Conservation (phyloP, 768 basidiomycete species). For the Peribolospora kevripleyi region DNA sequence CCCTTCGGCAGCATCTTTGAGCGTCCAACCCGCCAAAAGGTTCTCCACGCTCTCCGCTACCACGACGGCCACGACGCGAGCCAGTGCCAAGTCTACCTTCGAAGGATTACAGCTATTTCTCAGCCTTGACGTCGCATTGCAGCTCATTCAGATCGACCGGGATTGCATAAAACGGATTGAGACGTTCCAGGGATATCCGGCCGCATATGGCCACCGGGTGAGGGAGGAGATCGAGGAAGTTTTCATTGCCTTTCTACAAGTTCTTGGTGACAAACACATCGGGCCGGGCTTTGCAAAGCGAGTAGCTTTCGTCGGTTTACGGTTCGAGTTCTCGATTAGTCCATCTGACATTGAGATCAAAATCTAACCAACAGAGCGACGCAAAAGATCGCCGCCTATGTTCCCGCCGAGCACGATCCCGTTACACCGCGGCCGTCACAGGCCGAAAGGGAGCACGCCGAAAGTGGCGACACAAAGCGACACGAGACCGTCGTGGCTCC, state of each 20-base stretch:
- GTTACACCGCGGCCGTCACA: conserved; percentile 20
- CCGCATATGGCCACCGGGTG: conserved; percentile 62
- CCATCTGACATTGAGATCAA: background rate
- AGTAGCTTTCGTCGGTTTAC: conserved; percentile 14
- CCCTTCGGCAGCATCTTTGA: too few relatives aligned
- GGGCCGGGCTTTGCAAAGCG: conserved; percentile 51
- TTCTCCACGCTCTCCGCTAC: background rate
- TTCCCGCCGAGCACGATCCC: conserved; percentile 48
- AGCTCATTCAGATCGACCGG: conserved; percentile 77
- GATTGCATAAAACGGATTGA: conserved; percentile 80
- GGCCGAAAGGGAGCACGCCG: background rate
- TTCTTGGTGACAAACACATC: conserved; percentile 54
- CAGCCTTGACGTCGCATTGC: conserved; percentile 69
- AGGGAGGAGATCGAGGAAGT: conserved; percentile 82
- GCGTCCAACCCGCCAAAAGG: too few relatives aligned
- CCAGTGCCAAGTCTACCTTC: conserved; percentile 8
- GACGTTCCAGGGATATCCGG: conserved; percentile 67
- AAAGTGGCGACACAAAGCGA: conserved; percentile 28
- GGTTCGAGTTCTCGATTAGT: background rate
- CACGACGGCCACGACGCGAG: background rate
- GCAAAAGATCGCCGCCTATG: conserved; percentile 68
- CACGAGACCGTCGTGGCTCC: conserved; percentile 60
- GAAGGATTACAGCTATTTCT: conserved; percentile 61
- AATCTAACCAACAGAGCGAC: conserved; percentile 36
- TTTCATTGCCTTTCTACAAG: conserved; percentile 60